phyloP scores from a whole-genome alignment of 305 asterid species.

The Solanum hybrid region DNA sequence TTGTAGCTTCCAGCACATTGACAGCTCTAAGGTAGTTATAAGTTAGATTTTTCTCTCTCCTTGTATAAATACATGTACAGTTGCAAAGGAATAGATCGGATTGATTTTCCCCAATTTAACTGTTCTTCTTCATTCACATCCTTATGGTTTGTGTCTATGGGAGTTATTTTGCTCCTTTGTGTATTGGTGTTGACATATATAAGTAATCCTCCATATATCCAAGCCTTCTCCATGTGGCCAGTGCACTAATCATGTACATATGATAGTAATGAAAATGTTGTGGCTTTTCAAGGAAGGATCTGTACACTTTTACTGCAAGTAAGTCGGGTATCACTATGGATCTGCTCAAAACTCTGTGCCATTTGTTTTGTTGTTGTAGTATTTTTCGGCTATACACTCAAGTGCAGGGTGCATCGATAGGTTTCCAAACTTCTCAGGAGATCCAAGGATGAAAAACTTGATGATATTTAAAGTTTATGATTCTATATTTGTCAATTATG shows the following conservation, averaged over 20 bases:
- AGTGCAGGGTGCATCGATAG: constrained; percentile 45
- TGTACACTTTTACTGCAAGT: constrained; percentile 30
- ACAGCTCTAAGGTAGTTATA: background rate
- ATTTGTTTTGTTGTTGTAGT: constrained; percentile 61
- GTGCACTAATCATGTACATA: background rate
- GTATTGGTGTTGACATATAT: background rate
- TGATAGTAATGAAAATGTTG: background rate
- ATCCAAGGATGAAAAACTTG: constrained; percentile 22
- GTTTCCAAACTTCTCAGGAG: constrained; percentile 43
- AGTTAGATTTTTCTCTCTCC: background rate
- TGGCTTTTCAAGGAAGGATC: background rate
- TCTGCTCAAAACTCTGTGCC: constrained; percentile 66
- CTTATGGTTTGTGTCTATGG: background rate
- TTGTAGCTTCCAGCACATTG: background rate
- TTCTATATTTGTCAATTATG: background rate
- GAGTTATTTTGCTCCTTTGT: background rate
- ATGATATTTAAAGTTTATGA: background rate
- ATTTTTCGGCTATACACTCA: constrained; percentile 57
- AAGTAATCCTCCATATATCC: background rate
- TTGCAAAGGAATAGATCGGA: background rate
- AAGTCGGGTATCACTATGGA: constrained; percentile 30
- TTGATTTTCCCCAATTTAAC: too few species aligned
- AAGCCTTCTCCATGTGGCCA: background rate
- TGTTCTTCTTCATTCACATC: background rate
- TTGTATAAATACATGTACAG: background rate